phyloP scores from a whole-genome alignment of 2,329 filamentous ascomycete species.

The Nemania bipapillata region DNA sequence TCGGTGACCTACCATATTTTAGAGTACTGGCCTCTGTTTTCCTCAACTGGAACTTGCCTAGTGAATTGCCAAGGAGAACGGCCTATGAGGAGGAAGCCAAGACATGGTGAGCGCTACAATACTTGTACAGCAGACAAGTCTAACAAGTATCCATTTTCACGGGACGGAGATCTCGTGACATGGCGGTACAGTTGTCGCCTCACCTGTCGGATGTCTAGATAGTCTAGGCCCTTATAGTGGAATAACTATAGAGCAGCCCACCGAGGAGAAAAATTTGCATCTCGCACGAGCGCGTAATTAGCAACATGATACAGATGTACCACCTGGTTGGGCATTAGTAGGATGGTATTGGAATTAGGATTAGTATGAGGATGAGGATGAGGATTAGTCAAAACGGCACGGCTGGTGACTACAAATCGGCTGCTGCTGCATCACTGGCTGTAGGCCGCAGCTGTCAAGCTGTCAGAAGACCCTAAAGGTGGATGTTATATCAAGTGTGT shows the following conservation, averaged over 20 bases:
- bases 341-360: constrained; percentile 6
- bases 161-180: constrained; percentile 31
- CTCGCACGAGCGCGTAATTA: constrained; percentile 2
- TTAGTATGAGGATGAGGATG: neutral
- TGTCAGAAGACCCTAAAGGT: constrained; percentile 32
- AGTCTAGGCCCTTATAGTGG: constrained; percentile 1
- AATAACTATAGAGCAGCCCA: neutral
- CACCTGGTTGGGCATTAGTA: constrained; percentile 4
- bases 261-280: constrained; percentile 9
- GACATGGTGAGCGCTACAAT: neutral
- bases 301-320: constrained; percentile 17
- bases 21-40: neutral
- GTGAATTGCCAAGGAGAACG: constrained; percentile 20
- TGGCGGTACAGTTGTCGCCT: constrained; percentile 5
- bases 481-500: constrained; percentile 30
- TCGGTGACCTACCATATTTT: constrained; percentile 22
- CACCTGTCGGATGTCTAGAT: neutral
- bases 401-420: constrained; percentile 15
- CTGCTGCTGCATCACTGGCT: constrained; percentile 23
- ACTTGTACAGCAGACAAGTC: neutral
- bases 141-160: neutral
- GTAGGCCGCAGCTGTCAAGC: constrained; percentile 27
- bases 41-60: neutral
- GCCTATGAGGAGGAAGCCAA: constrained; percentile 3
- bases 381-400: constrained; percentile 23